phyloP scores from a whole-genome alignment of 2,329 filamentous ascomycete species.

The Fusarium sp. region DNA sequence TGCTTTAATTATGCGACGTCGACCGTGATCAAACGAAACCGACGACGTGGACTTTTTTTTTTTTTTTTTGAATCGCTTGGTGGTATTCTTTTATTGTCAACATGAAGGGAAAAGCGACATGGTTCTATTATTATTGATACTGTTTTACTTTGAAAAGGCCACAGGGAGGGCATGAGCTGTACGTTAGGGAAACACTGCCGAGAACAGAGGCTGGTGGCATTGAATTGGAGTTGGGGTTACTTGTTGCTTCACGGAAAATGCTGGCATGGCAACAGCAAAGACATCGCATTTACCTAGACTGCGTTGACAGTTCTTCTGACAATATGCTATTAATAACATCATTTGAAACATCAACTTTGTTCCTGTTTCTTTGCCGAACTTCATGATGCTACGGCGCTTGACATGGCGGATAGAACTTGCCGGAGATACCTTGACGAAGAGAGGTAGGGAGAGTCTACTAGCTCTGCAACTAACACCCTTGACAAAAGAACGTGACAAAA shows the following conservation, averaged over 20 bases:
- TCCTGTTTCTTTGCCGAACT: neutral
- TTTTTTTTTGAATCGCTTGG: neutral
- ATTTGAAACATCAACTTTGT: neutral
- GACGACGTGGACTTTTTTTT: neutral
- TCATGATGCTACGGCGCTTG: constrained; percentile 16
- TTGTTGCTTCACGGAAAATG: constrained; percentile 30
- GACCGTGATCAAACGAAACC: constrained; percentile 2
- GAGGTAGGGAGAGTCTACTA: neutral
- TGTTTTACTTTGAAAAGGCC: constrained; percentile 14
- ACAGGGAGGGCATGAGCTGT: neutral
- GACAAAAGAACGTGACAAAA: constrained; percentile 13
- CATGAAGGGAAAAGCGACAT: neutral
- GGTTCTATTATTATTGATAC: constrained; percentile 3
- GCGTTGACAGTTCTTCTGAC: constrained; percentile 1
- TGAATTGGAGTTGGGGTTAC: constrained; percentile 34
- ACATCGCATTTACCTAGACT: constrained; percentile 17
- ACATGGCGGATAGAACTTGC: neutral
- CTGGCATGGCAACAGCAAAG: constrained; percentile 8
- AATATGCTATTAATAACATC: constrained; percentile 23
- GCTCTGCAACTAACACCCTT: constrained; percentile 9
- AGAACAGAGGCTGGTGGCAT: constrained; percentile 22
- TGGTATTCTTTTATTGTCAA: neutral
- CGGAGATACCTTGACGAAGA: neutral
- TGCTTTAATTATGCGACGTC: neutral
- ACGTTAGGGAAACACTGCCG: constrained; percentile 1